phyloP scores from a whole-genome alignment of 2,329 filamentous ascomycete genomes.

The Canariomyces notabilis region DNA sequence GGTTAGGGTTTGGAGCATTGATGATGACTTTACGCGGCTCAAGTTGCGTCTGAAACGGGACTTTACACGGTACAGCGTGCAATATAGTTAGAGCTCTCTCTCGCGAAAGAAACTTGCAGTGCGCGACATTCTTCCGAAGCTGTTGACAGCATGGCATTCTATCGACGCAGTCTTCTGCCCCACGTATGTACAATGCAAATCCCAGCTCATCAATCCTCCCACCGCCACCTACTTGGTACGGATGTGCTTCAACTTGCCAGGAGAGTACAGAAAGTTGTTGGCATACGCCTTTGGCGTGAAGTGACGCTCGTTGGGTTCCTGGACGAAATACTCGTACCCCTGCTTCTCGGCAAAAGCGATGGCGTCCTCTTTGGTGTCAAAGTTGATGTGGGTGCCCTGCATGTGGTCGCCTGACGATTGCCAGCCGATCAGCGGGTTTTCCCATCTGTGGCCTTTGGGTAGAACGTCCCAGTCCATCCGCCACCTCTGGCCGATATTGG shows the following conservation, averaged over 20 bases:
- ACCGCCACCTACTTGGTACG: constrained; percentile 60
- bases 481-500: constrained; percentile 81
- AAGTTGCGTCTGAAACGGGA: neutral
- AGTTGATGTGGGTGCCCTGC: constrained; percentile 88
- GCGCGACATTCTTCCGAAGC: neutral
- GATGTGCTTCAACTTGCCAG: constrained; percentile 82
- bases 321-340: constrained; percentile 97
- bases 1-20: neutral
- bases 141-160: no score
- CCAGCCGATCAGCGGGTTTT: constrained; percentile 98
- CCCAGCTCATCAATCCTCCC: neutral
- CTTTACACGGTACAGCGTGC: neutral
- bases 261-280: constrained; percentile 86
- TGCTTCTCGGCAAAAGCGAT: constrained; percentile 97
- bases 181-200: constrained; percentile 8
- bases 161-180: neutral
- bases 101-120: neutral
- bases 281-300: constrained; percentile 91
- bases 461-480: constrained; percentile 98
- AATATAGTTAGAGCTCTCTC: neutral
- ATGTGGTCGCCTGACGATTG: constrained; percentile 91
- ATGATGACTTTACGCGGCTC: neutral
- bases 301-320: constrained; percentile 87
- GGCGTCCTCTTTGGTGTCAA: constrained; percentile 90
- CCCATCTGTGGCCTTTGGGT: constrained; percentile 90